A percentile compares a stretch with the other conserved stretches of the same genome.
Conservation (phyloP, 2,329 filamentous ascomycete species). For the Phialophora chinensis region DNA sequence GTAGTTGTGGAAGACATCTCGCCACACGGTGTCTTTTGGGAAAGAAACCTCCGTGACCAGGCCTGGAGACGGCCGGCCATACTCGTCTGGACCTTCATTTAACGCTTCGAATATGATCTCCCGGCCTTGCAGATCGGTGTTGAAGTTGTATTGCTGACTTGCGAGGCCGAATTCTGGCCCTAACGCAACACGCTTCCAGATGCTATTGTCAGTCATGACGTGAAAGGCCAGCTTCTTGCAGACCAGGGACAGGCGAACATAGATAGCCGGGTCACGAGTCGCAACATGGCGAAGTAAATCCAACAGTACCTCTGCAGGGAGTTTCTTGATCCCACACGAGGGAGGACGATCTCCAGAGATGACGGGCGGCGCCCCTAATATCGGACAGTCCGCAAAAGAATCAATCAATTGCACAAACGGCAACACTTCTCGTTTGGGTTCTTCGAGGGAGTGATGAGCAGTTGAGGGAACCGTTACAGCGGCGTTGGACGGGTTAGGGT, state of each 20-base stretch:
- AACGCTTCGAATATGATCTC: conserved; percentile 32
- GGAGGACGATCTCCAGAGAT: conserved; percentile 74
- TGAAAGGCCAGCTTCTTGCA: conserved; percentile 89
- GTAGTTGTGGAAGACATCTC: conserved; percentile 76
- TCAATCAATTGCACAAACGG: conserved; percentile 72
- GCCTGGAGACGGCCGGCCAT: conserved; percentile 38
- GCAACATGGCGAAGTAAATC: conserved; percentile 80
- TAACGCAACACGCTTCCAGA: conserved; percentile 81
- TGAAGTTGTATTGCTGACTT: conserved; percentile 82
- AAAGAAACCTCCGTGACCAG: conserved; percentile 34
- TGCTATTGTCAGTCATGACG: conserved; percentile 78
- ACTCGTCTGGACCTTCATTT: conserved; percentile 42
- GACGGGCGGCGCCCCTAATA: conserved; percentile 69
- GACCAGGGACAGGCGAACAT: conserved; percentile 75
- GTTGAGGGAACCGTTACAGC: conserved; percentile 59
- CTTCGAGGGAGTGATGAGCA: conserved; percentile 64
- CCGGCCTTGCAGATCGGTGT: conserved; percentile 62
- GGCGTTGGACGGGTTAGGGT: conserved; percentile 57
- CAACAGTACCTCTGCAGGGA: conserved; percentile 84
- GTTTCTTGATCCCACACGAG: conserved; percentile 76
- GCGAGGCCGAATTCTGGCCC: conserved; percentile 76
- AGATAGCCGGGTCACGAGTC: conserved; percentile 74
- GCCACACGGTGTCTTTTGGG: conserved; percentile 53
- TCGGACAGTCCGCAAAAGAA: conserved; percentile 73
- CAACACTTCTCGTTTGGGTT: conserved; percentile 45